phyloP scores from a whole-genome alignment of 257 asterid genomes.

The Nicotiana benthamiana region DNA sequence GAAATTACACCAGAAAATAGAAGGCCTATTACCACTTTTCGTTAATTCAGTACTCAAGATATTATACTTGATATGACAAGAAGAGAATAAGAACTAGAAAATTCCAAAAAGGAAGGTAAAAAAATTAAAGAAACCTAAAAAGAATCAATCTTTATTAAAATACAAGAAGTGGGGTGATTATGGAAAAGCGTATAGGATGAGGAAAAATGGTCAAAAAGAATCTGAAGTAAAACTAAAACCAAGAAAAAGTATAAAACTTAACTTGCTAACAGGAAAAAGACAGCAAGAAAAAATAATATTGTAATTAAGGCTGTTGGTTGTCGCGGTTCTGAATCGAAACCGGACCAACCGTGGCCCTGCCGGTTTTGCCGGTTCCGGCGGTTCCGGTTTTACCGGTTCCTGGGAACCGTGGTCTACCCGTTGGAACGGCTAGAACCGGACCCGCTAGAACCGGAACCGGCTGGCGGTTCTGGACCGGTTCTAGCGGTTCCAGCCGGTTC shows the following conservation, averaged over 20 bases:
- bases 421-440: too few relatives aligned
- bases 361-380: too few relatives aligned
- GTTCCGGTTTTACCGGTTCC: too few relatives aligned
- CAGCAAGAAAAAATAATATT: neutral
- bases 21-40: neutral
- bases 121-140: constrained; percentile 11
- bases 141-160: constrained; percentile 15
- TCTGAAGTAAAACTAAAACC: constrained; percentile 6
- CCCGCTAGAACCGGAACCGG: too few relatives aligned
- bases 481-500: too few relatives aligned
- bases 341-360: too few relatives aligned
- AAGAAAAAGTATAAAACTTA: constrained; percentile 32
- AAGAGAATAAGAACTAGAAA: constrained; percentile 9
- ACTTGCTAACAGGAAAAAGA: constrained; percentile 15
- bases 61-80: neutral
- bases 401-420: too few relatives aligned
- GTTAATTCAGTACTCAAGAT: neutral
- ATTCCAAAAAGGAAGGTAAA: neutral
- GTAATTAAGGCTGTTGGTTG: too few relatives aligned
- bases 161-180: constrained; percentile 3
- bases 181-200: constrained; percentile 33
- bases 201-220: constrained; percentile 15
- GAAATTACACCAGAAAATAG: neutral
- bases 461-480: too few relatives aligned
- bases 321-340: too few relatives aligned